These are phyloP conservation scores for Porpolomopsis calyptriformis DNA, from an alignment of 768 basidiomycete species.

Conservation along the genomic window DNA sequence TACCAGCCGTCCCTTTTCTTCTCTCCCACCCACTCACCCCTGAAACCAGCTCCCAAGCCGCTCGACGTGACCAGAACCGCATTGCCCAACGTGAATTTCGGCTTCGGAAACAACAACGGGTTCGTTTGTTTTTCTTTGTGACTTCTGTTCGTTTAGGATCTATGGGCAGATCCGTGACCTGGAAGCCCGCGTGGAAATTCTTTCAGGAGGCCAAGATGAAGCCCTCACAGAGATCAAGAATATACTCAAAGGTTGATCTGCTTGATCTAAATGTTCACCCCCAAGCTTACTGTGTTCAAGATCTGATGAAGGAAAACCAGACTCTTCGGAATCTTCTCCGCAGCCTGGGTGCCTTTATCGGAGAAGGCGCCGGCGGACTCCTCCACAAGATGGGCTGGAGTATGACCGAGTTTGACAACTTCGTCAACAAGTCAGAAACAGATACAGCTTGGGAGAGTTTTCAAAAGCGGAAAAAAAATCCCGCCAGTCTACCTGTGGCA, in stretches of 20 bases:
- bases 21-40: constrained; percentile 10
- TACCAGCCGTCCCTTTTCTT: constrained; percentile 18
- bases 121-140: constrained; percentile 19
- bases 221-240: constrained; percentile 73
- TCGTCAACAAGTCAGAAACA: constrained; percentile 78
- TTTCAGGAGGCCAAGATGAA: constrained; percentile 89
- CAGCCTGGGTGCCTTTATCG: constrained; percentile 70
- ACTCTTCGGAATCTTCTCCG: constrained; percentile 70
- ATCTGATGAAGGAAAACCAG: constrained; percentile 85
- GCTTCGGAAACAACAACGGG: constrained; percentile 81
- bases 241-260: constrained; percentile 51
- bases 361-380: constrained; percentile 74
- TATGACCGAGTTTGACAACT: constrained; percentile 64
- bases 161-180: constrained; percentile 76
- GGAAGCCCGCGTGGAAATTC: constrained; percentile 88
- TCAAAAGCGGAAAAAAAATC: constrained; percentile 51
- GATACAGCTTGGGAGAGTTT: constrained; percentile 91
- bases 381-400: constrained; percentile 75
- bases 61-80: constrained; percentile 79
- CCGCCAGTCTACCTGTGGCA: constrained; percentile 17
- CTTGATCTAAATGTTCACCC: constrained; percentile 6
- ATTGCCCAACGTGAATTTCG: constrained; percentile 93
- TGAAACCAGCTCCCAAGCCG: constrained; percentile 65
- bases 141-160: not conserved
- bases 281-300: constrained; percentile 24